These are phyloP conservation scores for Paramarasmius palmivorus DNA, from an alignment of 1,284 basidiomycete genomes.

Conservation along the genomic window DNA sequence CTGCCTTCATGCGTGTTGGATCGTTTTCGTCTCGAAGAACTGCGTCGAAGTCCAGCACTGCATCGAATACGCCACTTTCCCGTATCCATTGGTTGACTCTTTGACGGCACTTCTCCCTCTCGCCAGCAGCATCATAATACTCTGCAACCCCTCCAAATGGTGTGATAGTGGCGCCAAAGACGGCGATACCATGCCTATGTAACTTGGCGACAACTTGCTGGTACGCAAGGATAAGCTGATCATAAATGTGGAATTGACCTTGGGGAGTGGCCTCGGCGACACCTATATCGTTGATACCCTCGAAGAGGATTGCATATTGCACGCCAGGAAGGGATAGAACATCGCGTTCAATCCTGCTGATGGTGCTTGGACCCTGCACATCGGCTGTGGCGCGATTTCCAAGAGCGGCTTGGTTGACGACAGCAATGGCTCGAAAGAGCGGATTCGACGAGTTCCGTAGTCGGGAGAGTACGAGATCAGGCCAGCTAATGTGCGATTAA, in stretches of 20 bases:
- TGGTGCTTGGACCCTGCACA: conserved; percentile 46
- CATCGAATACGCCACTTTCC: conserved; percentile 43
- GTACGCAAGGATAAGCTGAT: conserved; percentile 42
- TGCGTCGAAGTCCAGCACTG: conserved; percentile 48
- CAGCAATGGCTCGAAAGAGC: conserved; percentile 35
- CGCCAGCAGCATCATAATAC: conserved; percentile 41
- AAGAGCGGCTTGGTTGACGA: conserved; percentile 51
- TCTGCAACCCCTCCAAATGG: conserved; percentile 42
- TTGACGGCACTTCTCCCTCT: conserved; percentile 41
- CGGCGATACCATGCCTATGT: conserved; percentile 40
- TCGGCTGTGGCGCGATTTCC: conserved; percentile 52
- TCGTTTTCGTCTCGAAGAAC: conserved; percentile 32
- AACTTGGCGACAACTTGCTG: conserved; percentile 44
- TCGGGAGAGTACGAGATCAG: conserved; percentile 44
- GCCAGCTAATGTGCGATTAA: conserved; percentile 35
- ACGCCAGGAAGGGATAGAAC: conserved; percentile 46
- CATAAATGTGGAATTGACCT: conserved; percentile 37
- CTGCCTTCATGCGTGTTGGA: too few species aligned
- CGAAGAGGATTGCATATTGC: conserved; percentile 49
- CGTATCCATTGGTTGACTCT: conserved; percentile 44
- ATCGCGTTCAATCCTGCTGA: conserved; percentile 50
- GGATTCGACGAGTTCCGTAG: conserved; percentile 33
- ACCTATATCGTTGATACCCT: conserved; percentile 56
- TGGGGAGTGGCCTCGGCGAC: conserved; percentile 32
- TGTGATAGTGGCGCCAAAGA: conserved; percentile 52